Evolutionary conservation across 1,139 yeast species (phyloP), one percentile per base, ranked within the genome.

Genomic region (Nakaseomyces sp.): DNA sequence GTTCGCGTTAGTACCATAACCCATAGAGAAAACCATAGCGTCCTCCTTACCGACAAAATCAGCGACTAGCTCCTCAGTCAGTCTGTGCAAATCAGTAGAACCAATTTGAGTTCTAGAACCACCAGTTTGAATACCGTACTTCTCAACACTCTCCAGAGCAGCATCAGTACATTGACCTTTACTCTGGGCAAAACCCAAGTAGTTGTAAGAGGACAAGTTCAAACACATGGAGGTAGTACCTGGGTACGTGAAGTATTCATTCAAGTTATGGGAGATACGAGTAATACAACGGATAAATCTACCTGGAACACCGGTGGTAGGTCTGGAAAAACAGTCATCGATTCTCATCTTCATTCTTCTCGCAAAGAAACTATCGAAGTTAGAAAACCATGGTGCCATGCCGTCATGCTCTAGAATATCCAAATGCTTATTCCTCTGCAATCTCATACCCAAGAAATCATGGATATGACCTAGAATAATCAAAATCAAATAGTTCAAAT

Each of bases 291-390:
- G 76, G 56, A 91, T 80, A 57, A 72, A 81, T 63, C 99, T 77
- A 19, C 99, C 99, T 1, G 99, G 98, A 26, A 91, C 98, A 35
- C 97, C 97, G 48, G 86, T 84, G 26, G 94, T 86, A 29, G 96
- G 96, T 61, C 96, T 79, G 4, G 94, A 87, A 66, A 91, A 91
- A 64, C 96, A 88, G 65, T 91, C 97, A 59, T 85, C 95, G 51
- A 91, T 77, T 66, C 96, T 83, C 52, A 76, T 77, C 63, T 93
- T 89, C 71, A 91, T 74, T 57, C 97, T 79, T 58, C 99, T 81
- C 37, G 89, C 83, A 64, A 89, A 91, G 61, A 91, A 93, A 54
- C 86, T 79, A 65, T 91, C 99, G 63, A 91, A 89, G 41, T 88
- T 93, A 40, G 93, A 85, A 56, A 83, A 85, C 83, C 96, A 82